Conservation (phyloP, 805 yeast genomes). For the Yarrowia deformans region DNA sequence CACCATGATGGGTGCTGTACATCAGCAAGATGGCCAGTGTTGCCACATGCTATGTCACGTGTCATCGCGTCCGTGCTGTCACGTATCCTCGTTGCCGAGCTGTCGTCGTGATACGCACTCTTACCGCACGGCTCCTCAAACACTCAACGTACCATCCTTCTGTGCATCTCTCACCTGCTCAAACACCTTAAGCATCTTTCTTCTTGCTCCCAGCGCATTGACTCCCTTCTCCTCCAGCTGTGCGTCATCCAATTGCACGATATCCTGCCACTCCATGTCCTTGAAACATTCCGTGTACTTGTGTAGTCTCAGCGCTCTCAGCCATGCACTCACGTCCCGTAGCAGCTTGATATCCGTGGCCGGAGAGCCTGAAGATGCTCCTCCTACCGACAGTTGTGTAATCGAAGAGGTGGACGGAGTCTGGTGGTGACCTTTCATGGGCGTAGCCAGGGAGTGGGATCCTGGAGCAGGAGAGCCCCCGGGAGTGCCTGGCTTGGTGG, state of each 20-base stretch:
- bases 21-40: too few species aligned
- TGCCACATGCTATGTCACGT: too few species aligned
- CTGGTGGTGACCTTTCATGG: conserved; percentile 24
- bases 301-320: conserved; percentile 86
- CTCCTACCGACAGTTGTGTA: conserved; percentile 39
- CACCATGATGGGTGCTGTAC: too few species aligned
- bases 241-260: conserved; percentile 73
- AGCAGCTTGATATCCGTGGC: conserved; percentile 51
- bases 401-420: conserved; percentile 20
- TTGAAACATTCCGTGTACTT: conserved; percentile 88
- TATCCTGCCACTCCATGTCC: conserved; percentile 76
- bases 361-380: conserved; percentile 45
- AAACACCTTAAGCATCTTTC: conserved; percentile 91
- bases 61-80: too few species aligned
- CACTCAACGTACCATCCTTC: conserved; percentile 46
- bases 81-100: too few species aligned
- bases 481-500: conserved; percentile 28
- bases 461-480: conserved; percentile 33
- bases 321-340: conserved; percentile 88
- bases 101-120: background rate
- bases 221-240: conserved; percentile 83
- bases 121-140: background rate
- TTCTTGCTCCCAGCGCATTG: conserved; percentile 92
- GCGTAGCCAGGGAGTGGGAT: conserved; percentile 12
- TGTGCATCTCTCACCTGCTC: conserved; percentile 73